Evolutionary conservation across 257 asterid genomes (phyloP).

Genomic region (Solanum dulcamara): DNA sequence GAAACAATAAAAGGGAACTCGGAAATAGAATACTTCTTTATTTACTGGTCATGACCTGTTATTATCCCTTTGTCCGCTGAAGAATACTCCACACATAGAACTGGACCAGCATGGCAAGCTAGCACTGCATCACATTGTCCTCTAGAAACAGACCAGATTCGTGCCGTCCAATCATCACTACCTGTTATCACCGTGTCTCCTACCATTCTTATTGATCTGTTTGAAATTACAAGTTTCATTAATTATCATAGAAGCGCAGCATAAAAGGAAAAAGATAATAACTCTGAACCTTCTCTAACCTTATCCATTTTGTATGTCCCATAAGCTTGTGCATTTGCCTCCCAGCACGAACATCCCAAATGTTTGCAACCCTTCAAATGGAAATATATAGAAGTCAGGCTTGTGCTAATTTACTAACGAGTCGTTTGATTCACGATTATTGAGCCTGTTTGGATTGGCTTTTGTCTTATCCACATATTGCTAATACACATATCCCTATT

Average conservation of each 20-base stretch:
- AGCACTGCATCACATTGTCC: conserved; percentile 95
- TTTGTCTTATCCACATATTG: not conserved
- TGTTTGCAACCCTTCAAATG: conserved; percentile 51
- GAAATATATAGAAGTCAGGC: conserved; percentile 14
- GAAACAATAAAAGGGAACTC: not conserved
- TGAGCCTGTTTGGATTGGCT: not conserved
- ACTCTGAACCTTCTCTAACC: conserved; percentile 25
- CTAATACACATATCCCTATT: not conserved
- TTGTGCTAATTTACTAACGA: not conserved
- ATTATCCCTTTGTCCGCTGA: conserved; percentile 75
- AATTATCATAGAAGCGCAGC: conserved; percentile 7
- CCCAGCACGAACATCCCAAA: conserved; percentile 96
- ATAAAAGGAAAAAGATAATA: conserved; percentile 6
- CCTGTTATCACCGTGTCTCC: conserved; percentile 91
- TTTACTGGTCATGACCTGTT: conserved; percentile 43
- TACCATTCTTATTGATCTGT: conserved; percentile 94
- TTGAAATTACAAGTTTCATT: conserved; percentile 9
- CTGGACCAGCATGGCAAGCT: conserved; percentile 94
- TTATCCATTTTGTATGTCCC: conserved; percentile 95
- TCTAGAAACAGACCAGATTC: conserved; percentile 87
- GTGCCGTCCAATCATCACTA: conserved; percentile 99
- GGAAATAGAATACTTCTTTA: not conserved
- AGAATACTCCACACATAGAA: conserved; percentile 80
- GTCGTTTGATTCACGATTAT: not conserved
- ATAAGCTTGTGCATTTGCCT: conserved; percentile 83